Conservation (phyloP, 1,139 yeast species). For the Nakaseomyces kungkrabaensis region DNA sequence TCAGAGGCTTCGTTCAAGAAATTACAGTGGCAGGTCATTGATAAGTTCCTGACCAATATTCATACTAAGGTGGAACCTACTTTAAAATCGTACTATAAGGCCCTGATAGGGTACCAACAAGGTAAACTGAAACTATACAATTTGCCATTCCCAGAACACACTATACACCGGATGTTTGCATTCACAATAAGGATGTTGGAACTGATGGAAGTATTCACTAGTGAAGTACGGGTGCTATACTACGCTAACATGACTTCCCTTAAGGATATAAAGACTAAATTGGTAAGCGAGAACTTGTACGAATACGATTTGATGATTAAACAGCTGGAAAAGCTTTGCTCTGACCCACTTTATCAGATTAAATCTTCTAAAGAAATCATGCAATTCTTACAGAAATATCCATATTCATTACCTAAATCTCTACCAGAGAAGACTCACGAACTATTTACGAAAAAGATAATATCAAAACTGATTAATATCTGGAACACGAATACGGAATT, state of each 20-base stretch:
- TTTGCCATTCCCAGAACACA: constrained; percentile 31
- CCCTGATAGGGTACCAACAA: not conserved
- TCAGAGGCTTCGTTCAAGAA: constrained; percentile 19
- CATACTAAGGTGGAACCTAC: constrained; percentile 18
- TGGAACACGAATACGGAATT: constrained; percentile 6
- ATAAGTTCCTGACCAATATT: constrained; percentile 16
- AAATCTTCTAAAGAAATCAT: constrained; percentile 1
- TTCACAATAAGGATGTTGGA: constrained; percentile 16
- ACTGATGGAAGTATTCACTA: constrained; percentile 13
- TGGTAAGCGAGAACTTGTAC: constrained; percentile 19
- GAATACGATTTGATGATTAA: constrained; percentile 17
- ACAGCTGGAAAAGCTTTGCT: constrained; percentile 1
- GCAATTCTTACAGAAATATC: constrained; percentile 1
- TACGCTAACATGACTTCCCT: constrained; percentile 19
- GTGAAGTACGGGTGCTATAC: constrained; percentile 21
- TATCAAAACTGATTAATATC: not conserved
- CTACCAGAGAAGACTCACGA: constrained; percentile 3
- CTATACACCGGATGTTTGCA: constrained; percentile 42
- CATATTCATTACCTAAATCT: not conserved
- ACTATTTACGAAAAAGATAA: not conserved
- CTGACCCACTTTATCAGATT: not conserved
- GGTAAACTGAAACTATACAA: not conserved
- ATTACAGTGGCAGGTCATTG: constrained; percentile 23
- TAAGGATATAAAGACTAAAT: constrained; percentile 12
- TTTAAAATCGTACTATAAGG: constrained; percentile 15